Evolutionary conservation across 345 rosid species (phyloP).

Genomic region (Aegle marmelos): DNA sequence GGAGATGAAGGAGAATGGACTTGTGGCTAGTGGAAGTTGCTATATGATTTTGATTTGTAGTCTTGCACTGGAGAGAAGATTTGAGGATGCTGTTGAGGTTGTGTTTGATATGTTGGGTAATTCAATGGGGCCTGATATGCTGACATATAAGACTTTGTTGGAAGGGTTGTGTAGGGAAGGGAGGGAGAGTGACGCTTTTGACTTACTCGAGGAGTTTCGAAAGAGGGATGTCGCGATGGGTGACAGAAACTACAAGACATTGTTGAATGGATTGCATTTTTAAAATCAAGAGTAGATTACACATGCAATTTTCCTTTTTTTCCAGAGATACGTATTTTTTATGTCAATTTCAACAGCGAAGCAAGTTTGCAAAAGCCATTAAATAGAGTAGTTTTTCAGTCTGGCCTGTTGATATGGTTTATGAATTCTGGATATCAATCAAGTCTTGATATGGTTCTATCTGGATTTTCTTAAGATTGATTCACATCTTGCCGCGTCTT

Average conservation of each 20-base stretch:
- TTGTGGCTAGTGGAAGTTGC: conserved; percentile 61
- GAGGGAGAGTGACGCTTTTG: conserved; percentile 60
- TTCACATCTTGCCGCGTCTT: background rate
- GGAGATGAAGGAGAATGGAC: conserved; percentile 65
- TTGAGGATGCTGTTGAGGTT: conserved; percentile 49
- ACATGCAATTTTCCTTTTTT: background rate
- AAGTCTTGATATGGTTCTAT: background rate
- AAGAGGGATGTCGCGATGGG: conserved; percentile 68
- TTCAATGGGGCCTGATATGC: conserved; percentile 58
- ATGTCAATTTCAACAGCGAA: background rate
- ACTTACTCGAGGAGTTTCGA: conserved; percentile 72
- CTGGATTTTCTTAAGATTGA: background rate
- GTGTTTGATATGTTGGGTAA: conserved; percentile 66
- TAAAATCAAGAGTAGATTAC: conserved; percentile 33
- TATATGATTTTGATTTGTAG: conserved; percentile 77
- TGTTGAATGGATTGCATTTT: conserved; percentile 58
- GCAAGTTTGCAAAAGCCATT: background rate
- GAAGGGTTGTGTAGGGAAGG: conserved; percentile 73
- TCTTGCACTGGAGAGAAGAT: conserved; percentile 57
- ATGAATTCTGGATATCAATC: background rate
- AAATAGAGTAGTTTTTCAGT: background rate
- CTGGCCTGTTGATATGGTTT: background rate
- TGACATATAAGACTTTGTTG: conserved; percentile 81
- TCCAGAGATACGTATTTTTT: background rate
- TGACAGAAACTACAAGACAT: conserved; percentile 49